phyloP scores from a whole-genome alignment of 2,329 filamentous ascomycete genomes.

The Phialemoniopsis sp. region DNA sequence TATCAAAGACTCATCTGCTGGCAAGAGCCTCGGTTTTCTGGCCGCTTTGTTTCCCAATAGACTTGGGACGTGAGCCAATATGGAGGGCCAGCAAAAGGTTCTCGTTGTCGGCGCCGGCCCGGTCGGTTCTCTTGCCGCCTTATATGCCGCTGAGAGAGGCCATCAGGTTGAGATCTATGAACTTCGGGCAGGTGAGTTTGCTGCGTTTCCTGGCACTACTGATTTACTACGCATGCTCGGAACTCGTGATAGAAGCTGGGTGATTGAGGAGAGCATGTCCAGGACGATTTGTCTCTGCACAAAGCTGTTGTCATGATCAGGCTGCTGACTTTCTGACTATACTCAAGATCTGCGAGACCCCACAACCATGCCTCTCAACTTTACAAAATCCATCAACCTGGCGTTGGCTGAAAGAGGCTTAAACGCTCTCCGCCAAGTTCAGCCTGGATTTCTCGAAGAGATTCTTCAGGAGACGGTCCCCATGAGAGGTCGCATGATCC shows the following conservation, averaged over 20 bases:
- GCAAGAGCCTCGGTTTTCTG: no score
- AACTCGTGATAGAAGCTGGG: no score
- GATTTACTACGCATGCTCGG: no score
- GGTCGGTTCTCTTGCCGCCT: constrained; percentile 83
- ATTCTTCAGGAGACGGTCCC: constrained; percentile 79
- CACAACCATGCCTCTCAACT: constrained; percentile 81
- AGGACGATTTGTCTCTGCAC: no score
- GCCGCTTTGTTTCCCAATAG: no score
- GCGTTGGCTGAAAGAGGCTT: constrained; percentile 92
- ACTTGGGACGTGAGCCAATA: no score
- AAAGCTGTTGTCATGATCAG: constrained; percentile 1
- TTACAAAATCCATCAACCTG: constrained; percentile 97
- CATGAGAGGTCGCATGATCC: constrained; percentile 97
- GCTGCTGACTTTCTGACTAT: constrained; percentile 1
- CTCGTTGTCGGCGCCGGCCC: constrained; percentile 89
- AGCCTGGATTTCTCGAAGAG: constrained; percentile 60
- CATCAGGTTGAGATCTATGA: constrained; percentile 94
- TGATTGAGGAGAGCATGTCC: no score
- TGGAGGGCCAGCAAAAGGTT: constrained; percentile 52
- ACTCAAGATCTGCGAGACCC: constrained; percentile 77
- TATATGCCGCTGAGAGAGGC: constrained; percentile 87
- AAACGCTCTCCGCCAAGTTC: constrained; percentile 72
- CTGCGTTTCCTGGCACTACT: no score
- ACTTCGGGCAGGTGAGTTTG: constrained; percentile 69
- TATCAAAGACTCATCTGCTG: no score